Evolutionary conservation across 345 rosid species (phyloP), one percentile per base, ranked within the genome.

Genomic region (Eucalyptus melliodora): DNA sequence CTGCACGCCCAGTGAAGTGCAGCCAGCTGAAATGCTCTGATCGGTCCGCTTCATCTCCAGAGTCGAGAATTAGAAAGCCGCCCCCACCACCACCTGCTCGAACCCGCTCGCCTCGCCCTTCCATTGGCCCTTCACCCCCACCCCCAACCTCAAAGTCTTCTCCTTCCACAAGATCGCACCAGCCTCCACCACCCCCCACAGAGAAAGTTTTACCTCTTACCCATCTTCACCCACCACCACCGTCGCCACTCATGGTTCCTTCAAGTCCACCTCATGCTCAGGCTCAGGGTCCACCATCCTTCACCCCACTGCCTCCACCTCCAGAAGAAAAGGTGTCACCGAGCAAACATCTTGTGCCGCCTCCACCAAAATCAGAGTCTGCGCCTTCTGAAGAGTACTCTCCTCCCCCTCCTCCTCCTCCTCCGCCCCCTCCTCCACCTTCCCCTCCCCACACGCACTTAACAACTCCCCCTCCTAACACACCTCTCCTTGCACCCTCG

Each of bases 1-100:
- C 94, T 88, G 95, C 97, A 6, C 94, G 86, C 51, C 94, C 92
- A 42, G 88, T 94, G 27, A 42, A 93, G 50, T 97, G 99, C 89
- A 88, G 92, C 31, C 90, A 90, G 45, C 92, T 92, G 49, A 94
- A 94, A 23, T 96, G 99, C 90, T 14, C 88, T 87, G 87, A 92
- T 17, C 88, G 93, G 86, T 37, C 47, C 26, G 89, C 91, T 87
- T 65, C 53, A 34, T 91, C 89, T 7, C 92, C 94, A n/a, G 77
- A 89, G 17, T 91, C 91, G 50, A 11, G 56, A 27, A 88, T 91
- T 44, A 90, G 91, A 27, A 50, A 69, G 2, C 87, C 88, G 21
- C 37, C 45, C 3, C 60, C 42, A 6, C 90, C 91, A 2, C 92
- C 94, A 23, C 77, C 92, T 0, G 90, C 88, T 5, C 31, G 49